Conservation (phyloP, 1,284 basidiomycete genomes). For the Cryptococcus jaspeensis region DNA sequence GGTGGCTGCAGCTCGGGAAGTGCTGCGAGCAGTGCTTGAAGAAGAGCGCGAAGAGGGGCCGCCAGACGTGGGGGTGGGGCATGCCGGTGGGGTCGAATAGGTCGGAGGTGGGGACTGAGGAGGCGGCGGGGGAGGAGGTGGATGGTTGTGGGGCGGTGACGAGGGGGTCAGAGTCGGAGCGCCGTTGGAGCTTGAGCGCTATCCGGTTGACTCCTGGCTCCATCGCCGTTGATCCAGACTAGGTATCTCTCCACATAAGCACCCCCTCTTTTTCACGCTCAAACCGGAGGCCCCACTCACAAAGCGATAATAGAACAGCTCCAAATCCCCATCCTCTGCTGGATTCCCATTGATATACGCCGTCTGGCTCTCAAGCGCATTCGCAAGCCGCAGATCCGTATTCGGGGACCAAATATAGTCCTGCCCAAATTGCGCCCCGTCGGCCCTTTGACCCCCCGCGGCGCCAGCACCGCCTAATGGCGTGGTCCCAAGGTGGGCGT, state of each 20-base stretch:
- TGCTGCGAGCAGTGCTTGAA: conserved; percentile 49
- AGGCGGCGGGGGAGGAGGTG: conserved; percentile 19
- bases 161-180: conserved; percentile 24
- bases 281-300: conserved; percentile 32
- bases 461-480: too few species aligned
- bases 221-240: conserved; percentile 50
- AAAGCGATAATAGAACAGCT: conserved; percentile 53
- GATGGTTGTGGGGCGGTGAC: conserved; percentile 30
- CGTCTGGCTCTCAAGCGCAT: conserved; percentile 49
- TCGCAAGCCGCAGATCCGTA: conserved; percentile 40
- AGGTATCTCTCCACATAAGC: neutral
- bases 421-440: too few species aligned
- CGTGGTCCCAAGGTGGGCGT: too few species aligned
- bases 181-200: conserved; percentile 50
- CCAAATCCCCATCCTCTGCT: conserved; percentile 46
- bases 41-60: conserved; percentile 50
- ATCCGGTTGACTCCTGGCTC: conserved; percentile 54
- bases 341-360: conserved; percentile 52
- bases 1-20: conserved; percentile 49
- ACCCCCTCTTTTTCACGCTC: neutral
- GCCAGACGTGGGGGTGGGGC: conserved; percentile 46
- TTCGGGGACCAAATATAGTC: conserved; percentile 18
- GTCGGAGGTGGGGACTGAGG: conserved; percentile 21
- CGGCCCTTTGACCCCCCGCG: too few species aligned
- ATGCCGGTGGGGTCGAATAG: conserved; percentile 49